Percentiles rank a stretch among this genome's conserved stretches.
Conservation (phyloP, 495 filamentous ascomycete genomes). For the Rusavskia elegans region DNA sequence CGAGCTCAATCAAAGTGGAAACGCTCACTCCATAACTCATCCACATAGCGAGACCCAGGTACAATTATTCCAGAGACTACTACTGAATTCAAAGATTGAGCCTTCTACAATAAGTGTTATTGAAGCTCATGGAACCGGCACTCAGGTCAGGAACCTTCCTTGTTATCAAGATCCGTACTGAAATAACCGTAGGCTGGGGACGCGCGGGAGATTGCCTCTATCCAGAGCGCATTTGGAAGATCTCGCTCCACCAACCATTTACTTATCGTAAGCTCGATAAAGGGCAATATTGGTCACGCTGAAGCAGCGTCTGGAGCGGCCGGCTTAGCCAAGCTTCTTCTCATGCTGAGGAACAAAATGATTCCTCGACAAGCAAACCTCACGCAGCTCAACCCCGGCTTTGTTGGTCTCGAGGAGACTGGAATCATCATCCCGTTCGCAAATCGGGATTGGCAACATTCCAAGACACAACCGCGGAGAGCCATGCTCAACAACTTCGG, state of each 20-base stretch:
- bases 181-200: conserved; percentile 18
- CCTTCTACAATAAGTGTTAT: conserved; percentile 11
- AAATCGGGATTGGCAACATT: conserved; percentile 12
- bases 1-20: conserved; percentile 17
- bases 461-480: conserved; percentile 3
- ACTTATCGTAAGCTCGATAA: conserved; percentile 20
- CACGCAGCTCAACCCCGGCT: conserved; percentile 20
- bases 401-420: conserved; percentile 10
- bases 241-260: conserved; percentile 35
- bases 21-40: conserved; percentile 17
- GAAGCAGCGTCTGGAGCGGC: conserved; percentile 20
- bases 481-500: conserved; percentile 24
- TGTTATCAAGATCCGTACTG: conserved; percentile 24
- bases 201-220: conserved; percentile 29
- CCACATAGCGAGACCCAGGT: conserved; percentile 19
- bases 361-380: conserved; percentile 26
- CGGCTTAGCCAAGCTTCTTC: conserved; percentile 19
- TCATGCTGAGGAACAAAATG: conserved; percentile 17
- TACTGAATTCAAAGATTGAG: conserved; percentile 1
- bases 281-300: conserved; percentile 25
- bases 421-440: conserved; percentile 20
- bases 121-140: conserved; percentile 18
- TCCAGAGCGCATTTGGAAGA: conserved; percentile 30
- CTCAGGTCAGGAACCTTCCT: conserved; percentile 24
- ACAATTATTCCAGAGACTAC: conserved; percentile 12